These are phyloP conservation scores for Licmophora abbreviata DNA, from an alignment of 108 stramenopile genomes.

Conservation along the genomic window DNA sequence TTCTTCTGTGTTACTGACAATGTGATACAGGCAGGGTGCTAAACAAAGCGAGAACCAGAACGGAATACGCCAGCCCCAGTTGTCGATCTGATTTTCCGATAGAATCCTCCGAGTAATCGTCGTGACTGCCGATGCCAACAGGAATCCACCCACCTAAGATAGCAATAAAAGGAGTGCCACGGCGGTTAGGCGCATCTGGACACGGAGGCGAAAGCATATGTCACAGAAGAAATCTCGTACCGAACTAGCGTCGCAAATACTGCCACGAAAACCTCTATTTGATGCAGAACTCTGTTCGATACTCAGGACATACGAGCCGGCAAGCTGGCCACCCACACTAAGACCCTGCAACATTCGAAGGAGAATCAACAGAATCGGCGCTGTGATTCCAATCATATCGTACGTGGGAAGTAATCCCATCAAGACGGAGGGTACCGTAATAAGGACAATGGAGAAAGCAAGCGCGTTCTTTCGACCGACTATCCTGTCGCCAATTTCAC, in stretches of 20 bases:
- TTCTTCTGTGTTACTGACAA: constrained; percentile 50
- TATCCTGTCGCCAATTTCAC: constrained; percentile 58
- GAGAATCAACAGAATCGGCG: constrained; percentile 53
- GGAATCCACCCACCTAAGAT: constrained; percentile 53
- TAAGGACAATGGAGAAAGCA: constrained; percentile 56
- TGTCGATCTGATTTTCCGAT: constrained; percentile 47
- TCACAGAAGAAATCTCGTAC: constrained; percentile 14
- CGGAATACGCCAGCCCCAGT: constrained; percentile 75
- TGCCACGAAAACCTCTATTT: constrained; percentile 53
- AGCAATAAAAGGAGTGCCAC: neutral
- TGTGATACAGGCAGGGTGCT: constrained; percentile 40
- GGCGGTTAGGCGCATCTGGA: neutral
- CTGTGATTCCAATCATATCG: constrained; percentile 39
- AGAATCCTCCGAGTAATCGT: constrained; percentile 42
- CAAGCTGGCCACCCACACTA: constrained; percentile 81
- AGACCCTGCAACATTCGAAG: constrained; percentile 81
- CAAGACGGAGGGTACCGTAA: constrained; percentile 68
- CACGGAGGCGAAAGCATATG: neutral
- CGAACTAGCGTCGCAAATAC: constrained; percentile 59
- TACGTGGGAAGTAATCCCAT: constrained; percentile 85
- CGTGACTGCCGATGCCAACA: constrained; percentile 50
- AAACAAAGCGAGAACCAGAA: constrained; percentile 56
- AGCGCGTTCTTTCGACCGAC: constrained; percentile 61
- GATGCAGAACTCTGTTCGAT: constrained; percentile 50
- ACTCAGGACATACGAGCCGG: constrained; percentile 53